Conservation (phyloP, 179 eudicot species). For the Beta macrorhiza region DNA sequence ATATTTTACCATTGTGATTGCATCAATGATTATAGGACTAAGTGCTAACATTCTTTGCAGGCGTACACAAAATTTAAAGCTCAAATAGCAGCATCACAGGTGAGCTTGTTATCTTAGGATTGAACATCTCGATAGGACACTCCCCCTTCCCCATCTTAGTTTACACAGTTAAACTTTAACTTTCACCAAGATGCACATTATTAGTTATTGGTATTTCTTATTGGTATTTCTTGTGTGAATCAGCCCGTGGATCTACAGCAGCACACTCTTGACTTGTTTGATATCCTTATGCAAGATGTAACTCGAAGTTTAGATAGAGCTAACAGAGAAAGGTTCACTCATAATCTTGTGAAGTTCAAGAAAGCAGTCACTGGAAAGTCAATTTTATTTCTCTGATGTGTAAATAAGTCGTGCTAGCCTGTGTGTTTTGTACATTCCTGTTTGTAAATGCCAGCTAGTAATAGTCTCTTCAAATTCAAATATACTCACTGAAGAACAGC, state of each 20-base stretch:
- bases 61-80: conserved; percentile 36
- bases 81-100: conserved; percentile 40
- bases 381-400: neutral
- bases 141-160: neutral
- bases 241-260: conserved; percentile 42
- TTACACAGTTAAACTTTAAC: neutral
- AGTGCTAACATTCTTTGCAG: conserved; percentile 24
- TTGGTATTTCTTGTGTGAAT: conserved; percentile 6
- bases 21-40: neutral
- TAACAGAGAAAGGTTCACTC: conserved; percentile 44
- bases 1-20: neutral
- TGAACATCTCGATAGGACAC: neutral
- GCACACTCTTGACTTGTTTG: conserved; percentile 37
- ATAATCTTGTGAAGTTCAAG: conserved; percentile 33
- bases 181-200: too few species aligned
- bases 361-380: conserved; percentile 32
- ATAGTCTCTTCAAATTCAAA: conserved; percentile 12
- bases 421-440: conserved; percentile 11
- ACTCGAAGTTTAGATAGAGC: conserved; percentile 33
- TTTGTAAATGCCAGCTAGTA: conserved; percentile 12
- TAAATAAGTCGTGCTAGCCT: conserved; percentile 8
- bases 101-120: conserved; percentile 14
- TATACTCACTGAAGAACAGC: neutral
- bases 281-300: conserved; percentile 43
- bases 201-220: neutral